Evolutionary conservation across 495 filamentous ascomycete genomes (phyloP).

Genomic region (Annulohypoxylon moriforme): DNA sequence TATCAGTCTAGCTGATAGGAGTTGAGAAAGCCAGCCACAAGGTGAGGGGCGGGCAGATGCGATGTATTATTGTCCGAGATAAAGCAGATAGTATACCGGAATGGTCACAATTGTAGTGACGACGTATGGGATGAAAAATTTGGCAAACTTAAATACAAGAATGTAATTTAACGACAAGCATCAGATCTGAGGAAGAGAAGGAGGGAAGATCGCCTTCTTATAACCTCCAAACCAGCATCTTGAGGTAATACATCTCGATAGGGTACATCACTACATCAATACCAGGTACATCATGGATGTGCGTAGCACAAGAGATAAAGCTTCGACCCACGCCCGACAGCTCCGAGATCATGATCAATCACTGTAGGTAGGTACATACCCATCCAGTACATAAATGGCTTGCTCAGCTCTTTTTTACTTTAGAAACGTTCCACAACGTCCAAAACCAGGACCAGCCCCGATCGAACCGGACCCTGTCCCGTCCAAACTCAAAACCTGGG

Average conservation of each 20-base stretch:
- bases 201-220: slow-evolving; percentile 10
- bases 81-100: background rate
- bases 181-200: background rate
- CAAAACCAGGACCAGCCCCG: slow-evolving; percentile 25
- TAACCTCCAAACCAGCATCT: slow-evolving; percentile 3
- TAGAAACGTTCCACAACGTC: slow-evolving; percentile 35
- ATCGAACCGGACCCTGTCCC: slow-evolving; percentile 39
- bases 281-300: background rate
- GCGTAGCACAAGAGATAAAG: background rate
- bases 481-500: slow-evolving; percentile 40
- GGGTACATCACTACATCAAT: background rate
- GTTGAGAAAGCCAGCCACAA: slow-evolving; percentile 4
- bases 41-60: background rate
- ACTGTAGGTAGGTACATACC: no score
- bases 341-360: slow-evolving; percentile 8
- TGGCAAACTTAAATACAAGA: background rate
- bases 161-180: background rate
- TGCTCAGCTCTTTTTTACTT: slow-evolving; percentile 13
- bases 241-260: slow-evolving; percentile 4
- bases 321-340: background rate
- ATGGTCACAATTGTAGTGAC: background rate
- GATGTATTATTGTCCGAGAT: background rate
- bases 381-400: no score
- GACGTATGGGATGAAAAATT: background rate
- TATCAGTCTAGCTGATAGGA: background rate